Evolutionary conservation across 1,284 basidiomycete genomes (phyloP).

Genomic region (Cutaneotrichosporon spelunceum): DNA sequence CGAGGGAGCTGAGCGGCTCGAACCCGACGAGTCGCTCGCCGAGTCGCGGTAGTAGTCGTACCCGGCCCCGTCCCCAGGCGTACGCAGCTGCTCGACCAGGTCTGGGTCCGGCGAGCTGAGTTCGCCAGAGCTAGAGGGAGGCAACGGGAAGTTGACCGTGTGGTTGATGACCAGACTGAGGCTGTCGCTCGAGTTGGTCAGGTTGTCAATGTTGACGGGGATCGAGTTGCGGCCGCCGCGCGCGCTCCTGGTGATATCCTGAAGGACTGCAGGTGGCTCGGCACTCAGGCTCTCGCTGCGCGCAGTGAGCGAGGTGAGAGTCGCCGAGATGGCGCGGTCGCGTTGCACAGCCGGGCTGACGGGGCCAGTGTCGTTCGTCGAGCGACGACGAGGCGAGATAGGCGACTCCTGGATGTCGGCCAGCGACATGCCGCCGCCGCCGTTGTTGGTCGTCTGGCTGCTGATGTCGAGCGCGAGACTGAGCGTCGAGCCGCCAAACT

Average conservation of each 20-base stretch:
- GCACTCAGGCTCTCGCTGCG: background rate
- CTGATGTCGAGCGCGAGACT: constrained; percentile 22
- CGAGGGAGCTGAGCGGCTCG: background rate
- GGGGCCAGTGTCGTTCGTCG: background rate
- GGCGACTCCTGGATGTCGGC: constrained; percentile 18
- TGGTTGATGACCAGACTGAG: constrained; percentile 13
- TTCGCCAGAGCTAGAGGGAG: constrained; percentile 24
- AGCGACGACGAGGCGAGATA: background rate
- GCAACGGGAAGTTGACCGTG: constrained; percentile 25
- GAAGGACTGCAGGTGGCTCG: background rate
- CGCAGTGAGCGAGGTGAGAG: constrained; percentile 14
- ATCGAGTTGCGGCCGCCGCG: constrained; percentile 12
- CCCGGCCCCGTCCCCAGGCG: constrained; percentile 14
- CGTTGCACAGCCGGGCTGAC: background rate
- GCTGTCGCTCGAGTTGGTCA: constrained; percentile 22
- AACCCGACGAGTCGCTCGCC: constrained; percentile 13
- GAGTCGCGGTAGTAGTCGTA: constrained; percentile 11
- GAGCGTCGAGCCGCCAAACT: constrained; percentile 26
- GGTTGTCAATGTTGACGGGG: constrained; percentile 25
- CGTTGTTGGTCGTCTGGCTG: constrained; percentile 7
- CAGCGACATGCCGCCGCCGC: constrained; percentile 7
- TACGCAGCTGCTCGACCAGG: constrained; percentile 26
- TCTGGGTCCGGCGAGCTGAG: constrained; percentile 23
- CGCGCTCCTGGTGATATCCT: background rate
- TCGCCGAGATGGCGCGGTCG: constrained; percentile 19